phyloP scores from a whole-genome alignment of 345 rosid genomes.

The Orychophragmus violaceus region DNA sequence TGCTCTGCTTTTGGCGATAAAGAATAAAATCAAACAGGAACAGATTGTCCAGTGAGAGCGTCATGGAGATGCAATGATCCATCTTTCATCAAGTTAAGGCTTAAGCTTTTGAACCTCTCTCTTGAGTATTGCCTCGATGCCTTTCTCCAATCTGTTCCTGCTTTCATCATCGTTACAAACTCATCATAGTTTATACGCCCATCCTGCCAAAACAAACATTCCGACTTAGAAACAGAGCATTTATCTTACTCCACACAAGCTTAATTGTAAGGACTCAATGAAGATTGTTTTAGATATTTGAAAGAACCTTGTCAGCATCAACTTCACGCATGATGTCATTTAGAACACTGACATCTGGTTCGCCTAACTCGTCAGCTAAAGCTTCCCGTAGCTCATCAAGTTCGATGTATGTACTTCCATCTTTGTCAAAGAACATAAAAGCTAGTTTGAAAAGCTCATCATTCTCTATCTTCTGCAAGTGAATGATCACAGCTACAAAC shows the following conservation, averaged over 20 bases:
- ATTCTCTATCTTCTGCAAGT: slow-evolving; percentile 94
- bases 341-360: slow-evolving; percentile 52
- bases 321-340: slow-evolving; percentile 94
- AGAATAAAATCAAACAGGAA: slow-evolving; percentile 45
- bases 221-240: not conserved
- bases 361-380: slow-evolving; percentile 71
- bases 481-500: slow-evolving; percentile 96
- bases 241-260: not conserved
- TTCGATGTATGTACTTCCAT: slow-evolving; percentile 77
- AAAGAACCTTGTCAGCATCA: slow-evolving; percentile 80
- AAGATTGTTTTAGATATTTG: not conserved
- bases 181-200: slow-evolving; percentile 87
- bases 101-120: slow-evolving; percentile 95
- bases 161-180: slow-evolving; percentile 95
- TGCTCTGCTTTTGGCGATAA: slow-evolving; percentile 12
- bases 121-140: slow-evolving; percentile 96
- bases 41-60: slow-evolving; percentile 69
- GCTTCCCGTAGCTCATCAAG: slow-evolving; percentile 67
- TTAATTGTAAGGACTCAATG: not conserved
- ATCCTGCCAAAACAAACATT: slow-evolving; percentile 44
- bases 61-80: slow-evolving; percentile 92
- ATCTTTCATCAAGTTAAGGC: slow-evolving; percentile 90
- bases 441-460: slow-evolving; percentile 92
- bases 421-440: slow-evolving; percentile 84
- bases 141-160: slow-evolving; percentile 99